Conservation (phyloP, 176 grass and related monocot species). For the Zoysia pacifica region DNA sequence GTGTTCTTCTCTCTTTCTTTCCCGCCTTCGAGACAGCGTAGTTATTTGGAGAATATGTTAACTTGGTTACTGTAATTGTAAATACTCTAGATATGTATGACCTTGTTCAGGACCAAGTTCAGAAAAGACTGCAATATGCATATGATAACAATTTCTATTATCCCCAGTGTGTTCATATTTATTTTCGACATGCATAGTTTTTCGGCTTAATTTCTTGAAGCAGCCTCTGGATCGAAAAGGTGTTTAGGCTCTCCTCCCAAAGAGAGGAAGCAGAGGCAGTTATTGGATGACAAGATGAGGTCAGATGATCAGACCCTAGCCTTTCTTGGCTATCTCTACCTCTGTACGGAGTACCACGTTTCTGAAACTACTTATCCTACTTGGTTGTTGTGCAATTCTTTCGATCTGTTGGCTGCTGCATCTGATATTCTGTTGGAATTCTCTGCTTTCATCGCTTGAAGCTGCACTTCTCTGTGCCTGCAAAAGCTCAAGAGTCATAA, state of each 20-base stretch:
- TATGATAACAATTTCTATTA: not conserved
- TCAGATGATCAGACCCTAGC: conserved; percentile 48
- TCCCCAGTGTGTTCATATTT: not conserved
- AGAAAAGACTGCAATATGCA: not conserved
- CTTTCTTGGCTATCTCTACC: conserved; percentile 23
- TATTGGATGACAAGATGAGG: conserved; percentile 34
- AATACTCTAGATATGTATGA: too few species aligned
- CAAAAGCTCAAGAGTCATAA: conserved; percentile 26
- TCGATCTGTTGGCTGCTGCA: conserved; percentile 21
- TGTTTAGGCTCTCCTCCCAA: conserved; percentile 40
- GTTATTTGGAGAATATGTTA: too few species aligned
- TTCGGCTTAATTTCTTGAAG: conserved; percentile 34
- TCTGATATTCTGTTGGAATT: conserved; percentile 39
- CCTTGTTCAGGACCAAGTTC: too few species aligned
- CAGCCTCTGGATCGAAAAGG: not conserved
- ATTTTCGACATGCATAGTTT: not conserved
- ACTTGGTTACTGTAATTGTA: too few species aligned
- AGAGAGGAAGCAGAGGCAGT: conserved; percentile 28
- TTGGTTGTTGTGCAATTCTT: conserved; percentile 54
- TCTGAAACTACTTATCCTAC: conserved; percentile 24
- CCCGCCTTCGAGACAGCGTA: too few species aligned
- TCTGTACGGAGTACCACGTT: conserved; percentile 16
- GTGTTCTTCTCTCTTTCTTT: too few species aligned
- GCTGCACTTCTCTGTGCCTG: conserved; percentile 26
- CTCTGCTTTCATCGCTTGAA: conserved; percentile 31